A percentile compares a stretch with the other conserved stretches of the same genome.
Conservation (phyloP, 176 grass and related monocot genomes). For the Pharus latifolius region DNA sequence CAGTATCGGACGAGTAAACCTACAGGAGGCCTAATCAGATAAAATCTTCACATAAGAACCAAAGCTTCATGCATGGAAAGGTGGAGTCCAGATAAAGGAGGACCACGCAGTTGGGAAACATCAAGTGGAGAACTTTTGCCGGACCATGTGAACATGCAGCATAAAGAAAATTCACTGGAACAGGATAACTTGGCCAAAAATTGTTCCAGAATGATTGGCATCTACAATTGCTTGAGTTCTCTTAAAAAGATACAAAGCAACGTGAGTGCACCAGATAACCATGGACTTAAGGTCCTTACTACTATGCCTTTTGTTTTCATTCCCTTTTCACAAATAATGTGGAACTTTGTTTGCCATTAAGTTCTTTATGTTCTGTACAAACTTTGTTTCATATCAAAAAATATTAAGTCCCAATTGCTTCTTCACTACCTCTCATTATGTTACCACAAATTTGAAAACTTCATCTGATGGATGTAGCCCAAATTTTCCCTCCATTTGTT, state of each 20-base stretch:
- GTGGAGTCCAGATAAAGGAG: not conserved
- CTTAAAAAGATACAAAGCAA: not conserved
- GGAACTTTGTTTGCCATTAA: not conserved
- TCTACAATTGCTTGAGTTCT: not conserved
- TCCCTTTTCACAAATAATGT: not conserved
- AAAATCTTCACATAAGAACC: not conserved
- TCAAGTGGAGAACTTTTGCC: not conserved
- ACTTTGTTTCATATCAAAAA: not conserved
- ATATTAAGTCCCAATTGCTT: not conserved
- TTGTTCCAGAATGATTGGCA: not conserved
- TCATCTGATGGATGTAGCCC: not conserved
- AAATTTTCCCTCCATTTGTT: not conserved
- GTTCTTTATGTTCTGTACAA: not conserved
- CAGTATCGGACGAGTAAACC: slow-evolving; percentile 75
- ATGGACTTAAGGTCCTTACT: not conserved
- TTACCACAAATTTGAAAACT: not conserved
- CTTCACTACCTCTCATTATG: not conserved
- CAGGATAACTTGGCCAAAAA: not conserved
- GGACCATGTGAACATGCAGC: not conserved
- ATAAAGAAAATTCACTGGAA: not conserved
- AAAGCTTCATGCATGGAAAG: slow-evolving; percentile 8
- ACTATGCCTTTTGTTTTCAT: not conserved
- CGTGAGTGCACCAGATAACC: not conserved
- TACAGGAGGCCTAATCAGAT: slow-evolving; percentile 15
- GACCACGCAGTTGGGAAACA: not conserved